Evolutionary conservation across 371 early-diverging fungal species (phyloP), one percentile per base, ranked within the genome.

Genomic region (Mucor saturninus): DNA sequence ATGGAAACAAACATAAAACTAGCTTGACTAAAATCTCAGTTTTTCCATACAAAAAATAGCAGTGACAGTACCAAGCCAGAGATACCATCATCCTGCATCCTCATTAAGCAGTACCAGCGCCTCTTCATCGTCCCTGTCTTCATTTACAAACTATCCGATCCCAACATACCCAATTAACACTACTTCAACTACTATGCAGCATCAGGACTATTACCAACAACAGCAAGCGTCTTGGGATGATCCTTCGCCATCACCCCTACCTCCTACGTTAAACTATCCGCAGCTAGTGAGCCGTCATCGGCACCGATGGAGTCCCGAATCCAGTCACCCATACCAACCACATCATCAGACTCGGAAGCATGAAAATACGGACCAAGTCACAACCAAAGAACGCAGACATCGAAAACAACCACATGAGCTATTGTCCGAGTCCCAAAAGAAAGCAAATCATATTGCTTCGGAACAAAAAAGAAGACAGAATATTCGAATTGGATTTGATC

Each of bases 381-480:
- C 35, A 37, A 26, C 13, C 26, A 59, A 61, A 46, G 55, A 51
- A 42, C 60, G 68, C 29, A 52, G 68, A 54, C 68, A 63, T 52
- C 48, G 68, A 9, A 76, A 76, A 42, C 68, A 73, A 35, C 70
- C 69, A 4, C 77, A 76, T 48, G 91, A 93, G 67, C 81, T 94
- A 9, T 73, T 95, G 64, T 90, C 94, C 0, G 93, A 92, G 59
- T 87, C 87, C 9, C 92, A 95, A 65, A 95, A 96, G 70, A 87
- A 90, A 54, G 88, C 92, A 5, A 96, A 95, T 73, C 97, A 96
- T 76, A 95, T 96, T 68, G 92, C 91, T 4, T 90, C 91, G 5
- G 95, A 95, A 71, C 92, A 95, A 69, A 91, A 92, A 69, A 86
- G 95, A 62, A 79, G 95, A 37, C 86, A 88, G 30, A 91, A 90